Evolutionary conservation across 1,284 basidiomycete species (phyloP), one percentile per base, ranked within the genome.

Genomic region (Papiliotrema fonsecae): DNA sequence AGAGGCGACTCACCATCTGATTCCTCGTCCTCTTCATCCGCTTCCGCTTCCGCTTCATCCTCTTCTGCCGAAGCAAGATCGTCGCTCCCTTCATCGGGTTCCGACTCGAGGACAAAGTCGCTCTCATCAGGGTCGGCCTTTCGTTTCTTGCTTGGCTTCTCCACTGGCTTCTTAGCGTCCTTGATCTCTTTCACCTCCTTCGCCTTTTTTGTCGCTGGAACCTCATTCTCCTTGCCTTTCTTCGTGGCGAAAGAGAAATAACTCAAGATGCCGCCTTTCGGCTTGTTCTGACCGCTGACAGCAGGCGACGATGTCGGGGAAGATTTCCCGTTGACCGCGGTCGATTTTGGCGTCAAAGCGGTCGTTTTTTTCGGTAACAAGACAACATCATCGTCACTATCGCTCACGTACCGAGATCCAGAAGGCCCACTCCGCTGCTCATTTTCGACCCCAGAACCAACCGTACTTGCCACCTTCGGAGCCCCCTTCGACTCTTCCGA

Each of bases 41-140:
- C 21, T 9, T 19, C 22, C 13, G 39, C 39, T 16, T 41, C n/a
- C 19, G 61, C 44, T 31, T 66, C 53, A 28, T 38, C 50, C 49
- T 46, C 45, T 30, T 72, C 64, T 28, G 59, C 61, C 56, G n/a
- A n/a, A n/a, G n/a, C n/a, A n/a, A n/a, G n/a, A n/a, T n/a, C n/a
- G n/a, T n/a, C n/a, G n/a, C n/a, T n/a, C n/a, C n/a, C n/a, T n/a
- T n/a, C 34, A 35, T 35, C 14, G 16, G 34, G 34, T n/a, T n/a
- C n/a, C n/a, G n/a, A n/a, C n/a, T n/a, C n/a, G n/a, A 55, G 52
- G 21, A 57, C 55, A 31, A 63, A 61, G 42, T 61, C 59, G 43
- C 58, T 61, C 14, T 49, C 58, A 13, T 61, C 59, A 4, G 53
- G 50, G 11, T 56, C 58, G 4, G 39, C 41, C 31, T 52, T 52